phyloP scores from a whole-genome alignment of 2,329 filamentous ascomycete species.

The Trichoderma sp. region DNA sequence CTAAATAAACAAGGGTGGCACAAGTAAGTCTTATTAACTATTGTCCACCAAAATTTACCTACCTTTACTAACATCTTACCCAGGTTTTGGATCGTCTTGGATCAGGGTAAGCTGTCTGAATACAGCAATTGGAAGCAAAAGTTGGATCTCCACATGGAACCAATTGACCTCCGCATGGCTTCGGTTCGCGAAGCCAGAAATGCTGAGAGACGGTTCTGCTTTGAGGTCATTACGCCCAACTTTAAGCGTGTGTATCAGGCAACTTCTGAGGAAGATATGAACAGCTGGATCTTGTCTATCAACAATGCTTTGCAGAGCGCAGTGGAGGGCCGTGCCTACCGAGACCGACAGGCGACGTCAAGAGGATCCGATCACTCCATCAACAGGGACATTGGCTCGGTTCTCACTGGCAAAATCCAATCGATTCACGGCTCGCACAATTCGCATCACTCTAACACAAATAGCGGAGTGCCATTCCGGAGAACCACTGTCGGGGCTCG shows the following conservation, averaged over 20 bases:
- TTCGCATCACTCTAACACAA: constrained; percentile 48
- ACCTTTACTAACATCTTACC: constrained; percentile 27
- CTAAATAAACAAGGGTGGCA: constrained; percentile 98
- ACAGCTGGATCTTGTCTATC: constrained; percentile 91
- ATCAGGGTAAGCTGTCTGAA: constrained; percentile 94
- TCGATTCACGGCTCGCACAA: constrained; percentile 61
- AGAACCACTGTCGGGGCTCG: constrained; percentile 90
- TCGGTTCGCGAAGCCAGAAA: constrained; percentile 95
- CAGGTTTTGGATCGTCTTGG: constrained; percentile 97
- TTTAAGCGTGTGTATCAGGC: constrained; percentile 97
- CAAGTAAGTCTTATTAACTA: constrained; percentile 65
- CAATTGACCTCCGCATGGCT: constrained; percentile 94
- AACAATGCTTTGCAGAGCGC: constrained; percentile 97
- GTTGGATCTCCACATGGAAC: constrained; percentile 95
- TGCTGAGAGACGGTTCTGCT: constrained; percentile 92
- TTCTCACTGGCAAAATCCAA: constrained; percentile 88
- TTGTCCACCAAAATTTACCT: not conserved
- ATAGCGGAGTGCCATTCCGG: constrained; percentile 65
- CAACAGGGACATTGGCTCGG: constrained; percentile 85
- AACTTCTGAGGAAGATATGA: constrained; percentile 97
- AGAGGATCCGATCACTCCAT: constrained; percentile 55
- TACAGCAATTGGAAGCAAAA: constrained; percentile 99
- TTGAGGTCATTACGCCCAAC: constrained; percentile 96
- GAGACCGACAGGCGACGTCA: constrained; percentile 51
- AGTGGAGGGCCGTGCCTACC: constrained; percentile 75